phyloP scores from a whole-genome alignment of 2,329 filamentous ascomycete genomes.

The Claviceps humidiphila region DNA sequence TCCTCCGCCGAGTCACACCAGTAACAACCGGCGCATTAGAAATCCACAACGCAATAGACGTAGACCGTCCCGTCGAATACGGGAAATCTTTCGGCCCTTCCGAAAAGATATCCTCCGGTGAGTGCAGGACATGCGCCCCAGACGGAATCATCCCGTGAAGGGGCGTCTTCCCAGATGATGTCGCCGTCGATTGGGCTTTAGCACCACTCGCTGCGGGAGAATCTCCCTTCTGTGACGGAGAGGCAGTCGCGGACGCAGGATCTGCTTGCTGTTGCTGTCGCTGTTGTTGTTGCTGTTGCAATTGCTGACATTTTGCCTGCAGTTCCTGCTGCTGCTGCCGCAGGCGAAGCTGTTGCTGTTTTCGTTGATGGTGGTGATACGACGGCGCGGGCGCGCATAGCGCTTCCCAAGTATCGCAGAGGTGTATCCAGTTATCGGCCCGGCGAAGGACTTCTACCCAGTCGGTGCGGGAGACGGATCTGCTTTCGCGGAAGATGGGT shows the following conservation, averaged over 20 bases:
- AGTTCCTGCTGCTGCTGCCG: neutral
- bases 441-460: slow-evolving; percentile 65
- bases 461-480: slow-evolving; percentile 60
- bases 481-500: slow-evolving; percentile 62
- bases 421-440: slow-evolving; percentile 52
- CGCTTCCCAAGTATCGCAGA: slow-evolving; percentile 53
- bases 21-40: slow-evolving; percentile 37
- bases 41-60: slow-evolving; percentile 58
- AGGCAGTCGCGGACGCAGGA: neutral
- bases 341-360: neutral
- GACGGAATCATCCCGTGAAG: too few species aligned
- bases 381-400: slow-evolving; percentile 42
- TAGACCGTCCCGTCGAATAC: slow-evolving; percentile 55
- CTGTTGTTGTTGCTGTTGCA: neutral
- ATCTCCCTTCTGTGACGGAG: neutral
- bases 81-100: slow-evolving; percentile 52
- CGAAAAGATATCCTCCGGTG: neutral
- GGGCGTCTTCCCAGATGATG: neutral
- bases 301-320: neutral
- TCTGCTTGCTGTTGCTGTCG: neutral
- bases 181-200: slow-evolving; percentile 1
- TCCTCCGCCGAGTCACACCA: slow-evolving; percentile 24
- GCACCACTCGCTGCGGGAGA: slow-evolving; percentile 21
- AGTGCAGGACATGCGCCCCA: neutral
- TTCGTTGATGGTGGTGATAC: neutral